These are phyloP conservation scores for Vitis cinerea DNA, from an alignment of 164 flowering plant species.

Conservation along the genomic window DNA sequence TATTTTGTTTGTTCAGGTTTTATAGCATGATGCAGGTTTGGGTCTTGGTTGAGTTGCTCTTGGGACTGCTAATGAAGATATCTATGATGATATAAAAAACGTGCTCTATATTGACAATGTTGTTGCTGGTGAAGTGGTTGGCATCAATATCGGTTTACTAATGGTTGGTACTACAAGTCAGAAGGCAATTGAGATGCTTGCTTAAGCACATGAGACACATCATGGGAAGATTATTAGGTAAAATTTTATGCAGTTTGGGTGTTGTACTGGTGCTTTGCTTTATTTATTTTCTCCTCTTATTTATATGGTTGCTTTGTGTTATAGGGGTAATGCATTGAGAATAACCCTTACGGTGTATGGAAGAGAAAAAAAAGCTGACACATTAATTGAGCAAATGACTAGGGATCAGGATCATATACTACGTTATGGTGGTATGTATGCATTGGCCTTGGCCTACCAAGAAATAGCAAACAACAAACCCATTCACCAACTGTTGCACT, in stretches of 20 bases:
- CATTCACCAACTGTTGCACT: conserved; percentile 85
- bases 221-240: conserved; percentile 95
- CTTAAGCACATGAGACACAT: conserved; percentile 93
- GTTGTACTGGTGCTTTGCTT: background rate
- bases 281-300: background rate
- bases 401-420: conserved; percentile 89
- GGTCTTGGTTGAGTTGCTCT: conserved; percentile 89
- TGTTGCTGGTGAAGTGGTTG: conserved; percentile 96
- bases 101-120: conserved; percentile 88
- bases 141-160: conserved; percentile 82
- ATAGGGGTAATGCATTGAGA: conserved; percentile 84
- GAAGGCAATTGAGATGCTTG: conserved; percentile 89
- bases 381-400: conserved; percentile 88
- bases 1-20: conserved; percentile 52
- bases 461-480: conserved; percentile 94
- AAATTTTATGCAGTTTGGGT: background rate
- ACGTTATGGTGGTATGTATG: conserved; percentile 97
- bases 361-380: conserved; percentile 92
- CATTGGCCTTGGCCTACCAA: conserved; percentile 83
- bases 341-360: conserved; percentile 96
- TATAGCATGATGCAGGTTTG: conserved; percentile 90
- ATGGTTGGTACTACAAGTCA: conserved; percentile 96
- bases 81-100: conserved; percentile 80
- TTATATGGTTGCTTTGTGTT: conserved; percentile 1
- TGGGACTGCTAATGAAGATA: conserved; percentile 90